Base-by-base conservation (phyloP, 2,329 filamentous ascomycete species). In the Pseudogymnoascus sp. region DNA sequence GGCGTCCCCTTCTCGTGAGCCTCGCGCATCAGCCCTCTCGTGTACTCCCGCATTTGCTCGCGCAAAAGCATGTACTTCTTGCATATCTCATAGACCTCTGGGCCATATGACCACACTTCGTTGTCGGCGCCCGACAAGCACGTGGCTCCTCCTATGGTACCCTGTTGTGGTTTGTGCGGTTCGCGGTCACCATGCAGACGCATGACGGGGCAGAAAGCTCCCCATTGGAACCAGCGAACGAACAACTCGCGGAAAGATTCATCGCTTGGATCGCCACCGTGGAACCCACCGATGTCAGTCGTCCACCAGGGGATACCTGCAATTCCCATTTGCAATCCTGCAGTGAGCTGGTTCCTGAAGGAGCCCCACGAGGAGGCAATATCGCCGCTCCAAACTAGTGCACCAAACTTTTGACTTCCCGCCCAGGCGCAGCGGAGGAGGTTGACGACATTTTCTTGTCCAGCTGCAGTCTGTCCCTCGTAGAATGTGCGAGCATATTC, bases 181-280 rank as follows among this genome's bases (percentile, higher is more conserved):
- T 86, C 83, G 0, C 85, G 78, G 68, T 87, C 83, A 5, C 86
- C 86, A 66, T 89, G 85, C 0, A 88, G 75, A 2, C 86, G 74
- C 79, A 89, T 85, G 1, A 88, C 85, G 0, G 85, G 85, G 62
- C 84, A 86, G 67, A 85, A 88, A 0, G 84, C 74, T 0, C 81
- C 85, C 84, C 84, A 88, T 67, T 88, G 85, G 70, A 88, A 88
- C 86, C 85, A 88, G 1, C 86, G 74, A 1, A 84, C 80, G 62
- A 88, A 83, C 0, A 88, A 72, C 68, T 88, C 85, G 6, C 83
- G 76, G 71, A 88, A 88, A 0, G 67, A 74, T 1, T 74, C 71
- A 54, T 85, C 79, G 0, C 75, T 70, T 0, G 84, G 82, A 63
- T 85, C 77, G 0, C 85, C 85, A 4, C 85, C 85, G 67, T 88